Percentiles rank a stretch among this genome's conserved stretches.
Evolutionary conservation across 2,329 filamentous ascomycete genomes (phyloP).

Genomic region (Monascus ruber): DNA sequence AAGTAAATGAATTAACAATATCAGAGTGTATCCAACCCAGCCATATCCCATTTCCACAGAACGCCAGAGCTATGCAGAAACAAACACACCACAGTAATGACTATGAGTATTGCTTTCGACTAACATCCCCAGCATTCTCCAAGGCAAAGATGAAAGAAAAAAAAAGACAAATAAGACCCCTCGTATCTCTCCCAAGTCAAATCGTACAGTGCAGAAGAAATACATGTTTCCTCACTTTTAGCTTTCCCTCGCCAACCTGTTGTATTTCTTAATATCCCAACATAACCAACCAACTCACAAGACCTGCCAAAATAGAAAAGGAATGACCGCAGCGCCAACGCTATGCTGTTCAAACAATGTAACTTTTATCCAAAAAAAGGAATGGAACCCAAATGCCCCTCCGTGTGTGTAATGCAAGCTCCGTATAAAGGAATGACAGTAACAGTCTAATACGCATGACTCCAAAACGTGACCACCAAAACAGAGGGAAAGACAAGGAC

Average conservation of each 20-base stretch:
- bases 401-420: not conserved
- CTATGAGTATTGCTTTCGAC: too few species aligned
- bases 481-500: conserved; percentile 6
- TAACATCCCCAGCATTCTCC: not conserved
- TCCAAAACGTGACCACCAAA: conserved; percentile 1
- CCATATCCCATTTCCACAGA: conserved; percentile 6
- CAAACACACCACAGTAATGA: conserved; percentile 9
- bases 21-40: conserved; percentile 1
- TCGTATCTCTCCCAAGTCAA: conserved; percentile 7
- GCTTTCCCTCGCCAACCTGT: too few species aligned
- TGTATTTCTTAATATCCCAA: too few species aligned
- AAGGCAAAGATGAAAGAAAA: not conserved
- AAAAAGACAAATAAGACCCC: conserved; percentile 2
- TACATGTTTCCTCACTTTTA: too few species aligned
- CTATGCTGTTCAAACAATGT: conserved; percentile 20
- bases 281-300: not conserved
- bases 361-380: conserved; percentile 8
- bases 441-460: conserved; percentile 21
- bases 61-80: conserved; percentile 20
- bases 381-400: conserved; percentile 23
- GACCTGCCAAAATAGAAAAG: conserved; percentile 23
- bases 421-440: conserved; percentile 22
- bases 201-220: too few species aligned
- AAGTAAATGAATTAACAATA: not conserved
- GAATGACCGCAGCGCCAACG: conserved; percentile 26